Evolutionary conservation across 768 basidiomycete genomes (phyloP), one percentile per base, ranked within the genome.

Genomic region (Brasilioporus rufonigricans): DNA sequence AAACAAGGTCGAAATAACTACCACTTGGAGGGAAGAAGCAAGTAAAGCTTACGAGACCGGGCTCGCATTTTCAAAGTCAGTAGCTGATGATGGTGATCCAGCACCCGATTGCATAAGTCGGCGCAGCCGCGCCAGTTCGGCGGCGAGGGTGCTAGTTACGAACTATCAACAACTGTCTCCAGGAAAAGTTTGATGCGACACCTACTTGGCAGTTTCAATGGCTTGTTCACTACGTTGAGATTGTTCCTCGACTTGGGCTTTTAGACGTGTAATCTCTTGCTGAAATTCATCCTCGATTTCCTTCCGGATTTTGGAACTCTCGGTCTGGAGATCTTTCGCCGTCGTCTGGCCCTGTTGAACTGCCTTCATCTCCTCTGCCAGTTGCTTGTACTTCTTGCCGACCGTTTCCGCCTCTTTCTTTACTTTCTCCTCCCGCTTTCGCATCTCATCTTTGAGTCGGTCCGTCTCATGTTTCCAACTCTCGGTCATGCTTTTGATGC

Each of bases 391-490:
- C 76, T 90, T 90, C 66, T 81, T 81, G 44, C 83, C 85, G 48
- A 85, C 63, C 23, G 76, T 77, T 65, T 91, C 87, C 12, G 81
- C 83, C 68, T 93, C 91, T 39, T 70, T 74, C 58, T 79, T 80
- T 66, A 83, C 77, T 65, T 79, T 81, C 52, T 88, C 86, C 66
- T 94, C 91, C 50, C 86, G 76, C 66, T 80, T 84, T 50, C 73
- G 74, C 82, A 93, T 87, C 65, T 93, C 91, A 46, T 85, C 83
- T 44, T 81, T 76, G 14, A 95, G 75, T 48, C 77, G 77, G 14
- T 88, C 87, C 0, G 85, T 80, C 48, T 95, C 93, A 12, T 76
- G 66, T 61, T 89, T 86, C 81, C 86, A 93, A 1, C 82, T 80
- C 54, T 86, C 85, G 4, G 80, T 77, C 67, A 95, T 81, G 8